phyloP scores from a whole-genome alignment of 371 early-diverging fungal genomes.

The Smittium culicis region DNA sequence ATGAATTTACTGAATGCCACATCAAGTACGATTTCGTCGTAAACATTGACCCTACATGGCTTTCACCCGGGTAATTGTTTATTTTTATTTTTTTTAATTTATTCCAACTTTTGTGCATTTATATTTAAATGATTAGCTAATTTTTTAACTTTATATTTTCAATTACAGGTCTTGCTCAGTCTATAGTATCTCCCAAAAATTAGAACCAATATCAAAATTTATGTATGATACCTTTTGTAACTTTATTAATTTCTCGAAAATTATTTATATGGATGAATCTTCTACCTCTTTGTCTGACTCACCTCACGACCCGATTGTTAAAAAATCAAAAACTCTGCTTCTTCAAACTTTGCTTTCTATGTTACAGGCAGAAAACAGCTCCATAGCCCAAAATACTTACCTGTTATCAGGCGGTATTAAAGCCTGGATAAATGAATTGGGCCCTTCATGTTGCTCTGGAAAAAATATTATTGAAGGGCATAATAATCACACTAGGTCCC shows the following conservation, averaged over 20 bases:
- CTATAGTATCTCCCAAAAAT: conserved; percentile 31
- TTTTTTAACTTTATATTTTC: too few species aligned
- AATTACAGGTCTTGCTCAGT: too few species aligned
- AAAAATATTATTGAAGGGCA: conserved; percentile 14
- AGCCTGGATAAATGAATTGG: conserved; percentile 45
- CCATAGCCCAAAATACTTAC: conserved; percentile 38
- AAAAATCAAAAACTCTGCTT: conserved; percentile 15
- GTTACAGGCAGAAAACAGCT: conserved; percentile 45
- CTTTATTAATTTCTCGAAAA: conserved; percentile 52
- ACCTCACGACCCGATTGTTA: conserved; percentile 10
- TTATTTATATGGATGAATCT: conserved; percentile 58
- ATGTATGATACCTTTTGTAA: conserved; percentile 45
- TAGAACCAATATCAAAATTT: conserved; percentile 31
- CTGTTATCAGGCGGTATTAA: conserved; percentile 63
- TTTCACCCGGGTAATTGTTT: conserved; percentile 43
- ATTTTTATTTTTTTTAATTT: not conserved
- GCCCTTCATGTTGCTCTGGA: conserved; percentile 31
- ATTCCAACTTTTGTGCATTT: not conserved
- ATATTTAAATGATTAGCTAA: not conserved
- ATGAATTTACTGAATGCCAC: conserved; percentile 50
- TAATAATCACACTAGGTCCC: conserved; percentile 6
- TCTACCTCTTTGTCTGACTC: conserved; percentile 19
- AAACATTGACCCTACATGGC: conserved; percentile 63
- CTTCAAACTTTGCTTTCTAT: conserved; percentile 35
- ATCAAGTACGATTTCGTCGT: conserved; percentile 54